phyloP scores from a whole-genome alignment of 2,329 filamentous ascomycete species.

The Calonectria naviculata region DNA sequence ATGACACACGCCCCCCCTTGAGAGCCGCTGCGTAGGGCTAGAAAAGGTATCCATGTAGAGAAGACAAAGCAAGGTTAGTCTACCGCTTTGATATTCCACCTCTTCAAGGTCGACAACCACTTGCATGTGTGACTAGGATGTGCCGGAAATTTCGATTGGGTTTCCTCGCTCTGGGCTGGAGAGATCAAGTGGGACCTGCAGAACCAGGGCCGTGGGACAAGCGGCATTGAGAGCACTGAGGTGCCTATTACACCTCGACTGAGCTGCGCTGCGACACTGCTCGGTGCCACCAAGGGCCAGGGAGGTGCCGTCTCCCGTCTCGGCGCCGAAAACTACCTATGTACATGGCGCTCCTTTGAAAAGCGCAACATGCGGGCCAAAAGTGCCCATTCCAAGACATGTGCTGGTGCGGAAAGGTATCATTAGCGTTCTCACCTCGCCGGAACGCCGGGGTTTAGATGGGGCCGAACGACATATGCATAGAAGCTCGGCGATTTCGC shows the following conservation, averaged over 20 bases:
- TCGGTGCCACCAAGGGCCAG: neutral
- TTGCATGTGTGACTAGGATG: slow-evolving; percentile 14
- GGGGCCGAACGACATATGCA: slow-evolving; percentile 28
- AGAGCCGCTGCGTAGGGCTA: slow-evolving; percentile 1
- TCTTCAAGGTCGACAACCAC: neutral
- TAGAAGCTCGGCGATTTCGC: slow-evolving; percentile 34
- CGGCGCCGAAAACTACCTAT: slow-evolving; percentile 12
- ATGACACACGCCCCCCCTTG: neutral
- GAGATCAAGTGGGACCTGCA: slow-evolving; percentile 17
- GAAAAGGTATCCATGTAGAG: slow-evolving; percentile 1
- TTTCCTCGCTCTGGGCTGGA: slow-evolving; percentile 13
- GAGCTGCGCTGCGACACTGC: slow-evolving; percentile 10
- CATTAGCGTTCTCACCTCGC: slow-evolving; percentile 22
- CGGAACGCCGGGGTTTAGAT: slow-evolving; percentile 24
- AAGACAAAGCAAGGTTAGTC: neutral
- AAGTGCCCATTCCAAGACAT: slow-evolving; percentile 8
- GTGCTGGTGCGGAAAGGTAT: neutral
- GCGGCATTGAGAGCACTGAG: slow-evolving; percentile 1
- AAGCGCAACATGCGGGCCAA: neutral
- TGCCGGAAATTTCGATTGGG: slow-evolving; percentile 7
- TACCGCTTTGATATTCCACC: neutral
- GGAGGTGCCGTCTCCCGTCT: slow-evolving; percentile 24
- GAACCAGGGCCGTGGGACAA: slow-evolving; percentile 15
- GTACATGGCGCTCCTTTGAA: neutral
- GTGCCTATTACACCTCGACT: neutral